Base-by-base conservation (phyloP, 768 basidiomycete genomes). In the Suillus alpinus region DNA sequence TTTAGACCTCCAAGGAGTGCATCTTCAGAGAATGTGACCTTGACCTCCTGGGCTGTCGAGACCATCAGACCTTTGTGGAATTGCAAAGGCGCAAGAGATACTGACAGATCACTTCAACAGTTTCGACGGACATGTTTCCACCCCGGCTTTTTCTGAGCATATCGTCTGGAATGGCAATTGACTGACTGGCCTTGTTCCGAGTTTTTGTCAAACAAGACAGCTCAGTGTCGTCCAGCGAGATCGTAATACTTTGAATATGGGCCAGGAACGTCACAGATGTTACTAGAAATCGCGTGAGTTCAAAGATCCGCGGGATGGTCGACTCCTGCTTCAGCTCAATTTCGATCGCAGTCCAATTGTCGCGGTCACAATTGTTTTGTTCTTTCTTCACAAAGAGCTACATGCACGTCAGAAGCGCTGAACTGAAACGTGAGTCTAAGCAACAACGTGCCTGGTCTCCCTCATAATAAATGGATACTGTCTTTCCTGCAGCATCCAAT, bases 201-300 rank as follows among this genome's bases (percentile, higher is more conserved):
- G 12, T 32, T 37, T 56, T 58, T 37, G 12, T 56, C 29, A 58
- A 7, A 14, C 7, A 6, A 13, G 51, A 56, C 2, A 58, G n/a
- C 20, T 20, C 5, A 10, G 23, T 56, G 23, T 12, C 8, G 14
- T 58, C 52, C 34, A 56, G 32, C 23, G 6, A 56, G 23, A 67
- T 41, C 13, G 16, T 41, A 26, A 65, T 47, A 4, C 43, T 26
- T 23, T 55, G 57, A 7, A 85, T 71, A 14, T 73, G 73, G 1
- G 67, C 66, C 69, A 83, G 81, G 69, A 85, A 85, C 0, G 82
- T 80, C 41, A 85, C 65, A n/a, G 77, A 75, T 6, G 81, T 77
- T 23, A 77, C 69, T 29, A 84, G 73, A 69, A 84, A 83, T 13
- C 78, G 68, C 7, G 78, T 74, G 53, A 85, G 72, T 56, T 83